Percentiles rank a stretch among this genome's conserved stretches.
Conservation (phyloP, 192 early-diverging fungal genomes). For the Coemansia sp. region DNA sequence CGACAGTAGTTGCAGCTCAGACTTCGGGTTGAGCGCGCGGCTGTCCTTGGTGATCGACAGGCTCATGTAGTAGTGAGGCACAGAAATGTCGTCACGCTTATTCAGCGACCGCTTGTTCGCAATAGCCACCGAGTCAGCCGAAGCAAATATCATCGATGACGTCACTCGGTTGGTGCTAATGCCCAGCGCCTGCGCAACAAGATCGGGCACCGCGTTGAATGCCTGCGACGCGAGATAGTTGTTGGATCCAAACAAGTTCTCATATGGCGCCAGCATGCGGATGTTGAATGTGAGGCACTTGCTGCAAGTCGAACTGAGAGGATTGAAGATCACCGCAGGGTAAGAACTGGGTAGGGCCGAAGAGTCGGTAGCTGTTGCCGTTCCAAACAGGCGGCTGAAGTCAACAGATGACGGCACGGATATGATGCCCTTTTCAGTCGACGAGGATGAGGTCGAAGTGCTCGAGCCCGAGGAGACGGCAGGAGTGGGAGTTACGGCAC, state of each 20-base stretch:
- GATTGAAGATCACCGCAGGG: conserved; percentile 44
- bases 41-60: conserved; percentile 43
- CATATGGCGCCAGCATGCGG: conserved; percentile 48
- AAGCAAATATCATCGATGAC: conserved; percentile 39
- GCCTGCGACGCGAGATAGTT: conserved; percentile 52
- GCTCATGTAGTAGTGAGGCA: conserved; percentile 49
- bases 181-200: conserved; percentile 38
- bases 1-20: conserved; percentile 44
- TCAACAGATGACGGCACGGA: conserved; percentile 49
- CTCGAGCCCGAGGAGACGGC: neutral
- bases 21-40: conserved; percentile 36
- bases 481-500: neutral
- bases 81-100: conserved; percentile 12
- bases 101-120: conserved; percentile 18
- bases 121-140: conserved; percentile 19
- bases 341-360: neutral
- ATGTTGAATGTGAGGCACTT: conserved; percentile 49
- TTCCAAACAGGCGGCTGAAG: conserved; percentile 39
- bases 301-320: conserved; percentile 33
- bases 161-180: conserved; percentile 44
- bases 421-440: conserved; percentile 29
- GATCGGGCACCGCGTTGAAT: conserved; percentile 40
- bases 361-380: conserved; percentile 4
- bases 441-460: conserved; percentile 2
- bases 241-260: conserved; percentile 49